Percentiles rank a stretch among this genome's conserved stretches.
phyloP scores from a whole-genome alignment of 2,329 filamentous ascomycete species.

The Aspergillus luchuensis region DNA sequence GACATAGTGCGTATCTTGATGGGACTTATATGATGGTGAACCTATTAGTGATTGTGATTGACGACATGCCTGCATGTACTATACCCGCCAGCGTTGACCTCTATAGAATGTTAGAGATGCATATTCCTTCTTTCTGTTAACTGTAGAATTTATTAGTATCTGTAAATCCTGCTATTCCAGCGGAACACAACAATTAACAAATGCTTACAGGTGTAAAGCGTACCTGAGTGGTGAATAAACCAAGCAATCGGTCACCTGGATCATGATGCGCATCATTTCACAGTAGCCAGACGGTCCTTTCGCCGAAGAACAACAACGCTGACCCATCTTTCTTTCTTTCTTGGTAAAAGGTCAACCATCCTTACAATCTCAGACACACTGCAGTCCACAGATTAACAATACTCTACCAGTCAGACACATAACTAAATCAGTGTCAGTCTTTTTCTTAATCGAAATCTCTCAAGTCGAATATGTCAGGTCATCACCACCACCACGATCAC shows the following conservation, averaged over 20 bases:
- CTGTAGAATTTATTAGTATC: neutral
- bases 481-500: slow-evolving; percentile 43
- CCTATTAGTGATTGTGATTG: neutral
- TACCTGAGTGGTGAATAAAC: no score
- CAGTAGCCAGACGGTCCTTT: no score
- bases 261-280: no score
- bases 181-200: no score
- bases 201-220: no score
- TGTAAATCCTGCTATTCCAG: neutral
- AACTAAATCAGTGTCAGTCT: neutral
- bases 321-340: neutral
- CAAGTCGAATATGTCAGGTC: slow-evolving; percentile 34
- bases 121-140: neutral
- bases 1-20: neutral
- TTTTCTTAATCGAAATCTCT: neutral
- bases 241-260: no score
- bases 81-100: neutral
- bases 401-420: neutral
- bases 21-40: neutral
- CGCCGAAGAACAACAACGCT: neutral
- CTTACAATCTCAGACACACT: neutral
- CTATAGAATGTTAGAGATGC: neutral
- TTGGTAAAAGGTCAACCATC: neutral
- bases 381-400: neutral
- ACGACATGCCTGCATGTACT: neutral